These are phyloP conservation scores for Graphilbum ipis-grandicollis DNA, from an alignment of 2,329 filamentous ascomycete genomes.

Conservation along the genomic window DNA sequence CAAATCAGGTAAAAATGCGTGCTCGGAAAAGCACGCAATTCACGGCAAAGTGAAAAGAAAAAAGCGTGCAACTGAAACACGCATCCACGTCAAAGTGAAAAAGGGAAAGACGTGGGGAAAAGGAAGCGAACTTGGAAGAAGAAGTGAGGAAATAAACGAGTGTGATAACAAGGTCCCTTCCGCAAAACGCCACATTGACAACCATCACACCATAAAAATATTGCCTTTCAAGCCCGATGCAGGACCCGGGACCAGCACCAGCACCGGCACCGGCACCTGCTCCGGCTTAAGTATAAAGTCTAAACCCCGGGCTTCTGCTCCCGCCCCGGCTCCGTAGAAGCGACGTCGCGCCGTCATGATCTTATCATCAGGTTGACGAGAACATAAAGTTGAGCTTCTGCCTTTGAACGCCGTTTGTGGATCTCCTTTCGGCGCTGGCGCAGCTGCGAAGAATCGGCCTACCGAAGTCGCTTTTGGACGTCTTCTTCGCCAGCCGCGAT, in stretches of 20 bases:
- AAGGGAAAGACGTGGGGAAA: too few species aligned
- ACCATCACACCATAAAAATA: background rate
- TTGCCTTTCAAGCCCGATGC: too few species aligned
- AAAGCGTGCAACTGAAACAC: too few species aligned
- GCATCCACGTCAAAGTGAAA: too few species aligned
- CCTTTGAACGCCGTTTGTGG: constrained; percentile 1
- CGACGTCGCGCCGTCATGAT: background rate
- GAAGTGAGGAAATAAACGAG: constrained; percentile 1
- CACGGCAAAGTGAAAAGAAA: too few species aligned
- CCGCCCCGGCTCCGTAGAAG: too few species aligned
- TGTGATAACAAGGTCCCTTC: background rate
- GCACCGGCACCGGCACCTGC: too few species aligned
- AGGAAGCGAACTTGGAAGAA: background rate
- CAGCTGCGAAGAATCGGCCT: constrained; percentile 7
- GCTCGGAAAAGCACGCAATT: too few species aligned
- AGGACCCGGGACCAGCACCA: too few species aligned
- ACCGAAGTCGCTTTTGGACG: constrained; percentile 14
- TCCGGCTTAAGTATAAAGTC: too few species aligned
- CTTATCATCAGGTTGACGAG: constrained; percentile 6
- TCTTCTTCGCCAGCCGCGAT: constrained; percentile 33
- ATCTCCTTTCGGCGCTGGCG: constrained; percentile 2
- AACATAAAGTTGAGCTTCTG: constrained; percentile 4
- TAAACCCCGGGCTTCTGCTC: too few species aligned
- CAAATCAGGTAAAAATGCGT: too few species aligned
- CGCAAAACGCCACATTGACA: constrained; percentile 1